Percentiles rank a stretch among this genome's conserved stretches.
These are phyloP conservation scores for Saccharum hybrid DNA, from an alignment of 202 grass and related monocot genomes.

Conservation along the genomic window DNA sequence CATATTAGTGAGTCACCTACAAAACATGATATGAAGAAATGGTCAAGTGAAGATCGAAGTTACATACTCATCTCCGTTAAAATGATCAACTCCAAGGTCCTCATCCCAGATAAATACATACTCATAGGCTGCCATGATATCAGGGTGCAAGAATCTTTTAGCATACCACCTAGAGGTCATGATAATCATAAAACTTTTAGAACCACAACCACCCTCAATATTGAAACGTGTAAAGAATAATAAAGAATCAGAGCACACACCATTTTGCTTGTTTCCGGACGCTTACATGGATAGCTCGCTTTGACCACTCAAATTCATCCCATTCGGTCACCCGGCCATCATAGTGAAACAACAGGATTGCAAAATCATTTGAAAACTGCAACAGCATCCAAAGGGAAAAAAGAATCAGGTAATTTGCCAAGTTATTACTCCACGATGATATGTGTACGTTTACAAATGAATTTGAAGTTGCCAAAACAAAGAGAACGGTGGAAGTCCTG, in stretches of 20 bases:
- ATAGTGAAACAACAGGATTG: slow-evolving; percentile 95
- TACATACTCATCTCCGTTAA: slow-evolving; percentile 74
- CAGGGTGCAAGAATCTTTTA: slow-evolving; percentile 85
- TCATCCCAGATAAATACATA: slow-evolving; percentile 94
- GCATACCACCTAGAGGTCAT: slow-evolving; percentile 70
- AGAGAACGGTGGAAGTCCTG: background rate
- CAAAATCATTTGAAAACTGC: slow-evolving; percentile 93
- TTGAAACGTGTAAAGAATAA: slow-evolving; percentile 36
- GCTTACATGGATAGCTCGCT: slow-evolving; percentile 88
- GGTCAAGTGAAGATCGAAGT: too few species aligned
- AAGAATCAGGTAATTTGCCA: slow-evolving; percentile 26
- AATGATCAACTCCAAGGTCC: slow-evolving; percentile 85
- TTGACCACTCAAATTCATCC: slow-evolving; percentile 97
- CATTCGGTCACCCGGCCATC: slow-evolving; percentile 89
- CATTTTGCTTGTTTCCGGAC: slow-evolving; percentile 87
- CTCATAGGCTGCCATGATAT: slow-evolving; percentile 74
- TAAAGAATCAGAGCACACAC: slow-evolving; percentile 39
- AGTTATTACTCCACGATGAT: slow-evolving; percentile 10
- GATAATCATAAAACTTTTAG: slow-evolving; percentile 27
- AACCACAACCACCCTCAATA: slow-evolving; percentile 30
- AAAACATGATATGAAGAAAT: background rate
- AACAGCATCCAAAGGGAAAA: slow-evolving; percentile 59
- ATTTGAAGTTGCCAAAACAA: slow-evolving; percentile 16
- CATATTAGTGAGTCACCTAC: too few species aligned
- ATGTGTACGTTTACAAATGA: slow-evolving; percentile 1